Evolutionary conservation across 306 rosid genomes (phyloP), one percentile per base, ranked within the genome.

Genomic region (Corylus heterophylla): DNA sequence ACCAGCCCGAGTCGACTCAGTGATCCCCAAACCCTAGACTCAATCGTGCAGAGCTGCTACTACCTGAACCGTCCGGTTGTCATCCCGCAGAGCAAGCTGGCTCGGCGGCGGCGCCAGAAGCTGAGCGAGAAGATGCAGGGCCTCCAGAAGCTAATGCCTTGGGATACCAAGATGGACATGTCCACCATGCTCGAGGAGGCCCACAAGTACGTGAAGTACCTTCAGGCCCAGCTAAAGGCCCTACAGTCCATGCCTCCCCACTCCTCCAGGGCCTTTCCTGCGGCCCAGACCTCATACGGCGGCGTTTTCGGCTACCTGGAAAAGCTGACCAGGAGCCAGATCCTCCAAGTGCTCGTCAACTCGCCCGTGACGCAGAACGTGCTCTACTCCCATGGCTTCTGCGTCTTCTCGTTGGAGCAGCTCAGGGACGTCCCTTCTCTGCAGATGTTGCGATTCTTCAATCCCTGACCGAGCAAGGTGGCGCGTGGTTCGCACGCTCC

Each of bases 141-240:
- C 81, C 80, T 93, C 51, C 94, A 90, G 87, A 89, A 85, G 78
- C 88, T 95, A 7, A 86, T 95, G 77, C 99, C 99, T 0, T 91
- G 92, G 92, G 98, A 95, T 83, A 90, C 82, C 77, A 93, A 91
- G 76, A 92, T 95, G 99, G 98, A 91, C 73, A 93, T 87, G 50
- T 92, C 93, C 0, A 88, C 98, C 1, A 88, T 91, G 75, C 84
- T 88, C 0, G 90, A 90, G 61, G 89, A 89, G 54, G 87, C 97
- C n/a, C 86, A 76, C 73, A 88, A 86, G 73, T 95, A 95, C 72
- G 91, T 95, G 0, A 91, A 86, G 71, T 95, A 90, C 71, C 90
- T 95, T 5, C 89, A 91, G 81, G 97, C 96, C 1, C 98, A 95
- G 78, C 45, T 85, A 44, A 49, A 69, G 3, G 88, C 85, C 0